These are phyloP conservation scores for Saccharum hybrid DNA, from an alignment of 202 grass and related monocot species.

Conservation along the genomic window DNA sequence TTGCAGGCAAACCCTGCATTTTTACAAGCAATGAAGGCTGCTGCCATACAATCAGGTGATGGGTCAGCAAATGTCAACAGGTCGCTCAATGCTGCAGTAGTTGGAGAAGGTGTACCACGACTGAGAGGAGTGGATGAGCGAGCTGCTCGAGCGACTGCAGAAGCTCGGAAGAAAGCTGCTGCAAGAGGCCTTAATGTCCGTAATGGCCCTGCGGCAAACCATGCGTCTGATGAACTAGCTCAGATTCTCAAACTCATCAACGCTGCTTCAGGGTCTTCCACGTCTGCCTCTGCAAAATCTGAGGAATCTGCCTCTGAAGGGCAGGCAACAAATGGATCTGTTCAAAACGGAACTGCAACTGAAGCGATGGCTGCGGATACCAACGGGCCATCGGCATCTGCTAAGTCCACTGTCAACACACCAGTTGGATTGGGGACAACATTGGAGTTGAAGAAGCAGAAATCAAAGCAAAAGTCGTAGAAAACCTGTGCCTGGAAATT, in stretches of 20 bases:
- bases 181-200: constrained; percentile 79
- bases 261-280: constrained; percentile 1
- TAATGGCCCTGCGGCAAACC: constrained; percentile 48
- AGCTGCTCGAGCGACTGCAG: constrained; percentile 73
- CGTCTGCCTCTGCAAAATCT: constrained; percentile 31
- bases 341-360: constrained; percentile 40
- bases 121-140: constrained; percentile 80
- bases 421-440: constrained; percentile 85
- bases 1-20: constrained; percentile 77
- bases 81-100: constrained; percentile 64
- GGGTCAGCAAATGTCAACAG: constrained; percentile 54
- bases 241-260: constrained; percentile 81
- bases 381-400: constrained; percentile 21
- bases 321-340: constrained; percentile 36
- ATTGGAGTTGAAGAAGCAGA: constrained; percentile 88
- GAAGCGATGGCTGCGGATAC: constrained; percentile 31
- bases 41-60: constrained; percentile 63
- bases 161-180: constrained; percentile 78
- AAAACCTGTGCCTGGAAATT: not conserved
- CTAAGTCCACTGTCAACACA: constrained; percentile 38
- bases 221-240: constrained; percentile 52
- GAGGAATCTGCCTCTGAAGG: constrained; percentile 39
- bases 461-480: constrained; percentile 65
- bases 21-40: constrained; percentile 79
- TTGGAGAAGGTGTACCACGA: constrained; percentile 67